Base-by-base conservation (phyloP, 2,329 filamentous ascomycete genomes). In the Colletotrichum orbiculare region DNA sequence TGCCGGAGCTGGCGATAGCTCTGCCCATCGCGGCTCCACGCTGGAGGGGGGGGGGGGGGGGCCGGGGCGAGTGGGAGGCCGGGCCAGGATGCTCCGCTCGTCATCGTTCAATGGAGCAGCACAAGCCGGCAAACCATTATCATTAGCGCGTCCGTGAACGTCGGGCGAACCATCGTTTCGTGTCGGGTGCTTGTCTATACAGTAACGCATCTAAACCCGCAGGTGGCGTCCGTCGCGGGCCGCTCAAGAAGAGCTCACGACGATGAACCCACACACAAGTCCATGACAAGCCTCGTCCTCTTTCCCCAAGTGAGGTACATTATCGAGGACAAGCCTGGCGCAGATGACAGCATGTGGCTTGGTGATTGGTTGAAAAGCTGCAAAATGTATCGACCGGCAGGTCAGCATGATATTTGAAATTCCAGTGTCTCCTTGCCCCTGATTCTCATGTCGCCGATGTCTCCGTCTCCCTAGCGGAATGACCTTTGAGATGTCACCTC, bases 211-310 rank as follows among this genome's bases (percentile, higher is more conserved):
- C 25, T 25, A 25, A 25, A 25, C 25, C 25, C 43, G 39, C 37
- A 38, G 50, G 58, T 62, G 63, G 63, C 63, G 58, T 50, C 42
- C 50, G 57, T 48, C 48, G 43, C 49, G 43, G 49, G 49, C 61
- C 49, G 57, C 50, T 65, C 41, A 49, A 17, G 39, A 42, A 54
- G 45, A 55, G 34, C 49, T 45, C 46, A 42, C 38, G 55, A 13
- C 49, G 42, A 25, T 39, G 15, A 17, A 15, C 45, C 9, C 7
- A 37, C 15, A 48, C 48, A 35, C 37, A 57, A 15, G 45, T 41
- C 12, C 37, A 17, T 35, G 47, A 13, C 46, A 15, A 43, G 15
- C 39, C 13, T 55, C 34, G 12, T 47, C 34, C 46, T 47, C 38
- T 6, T 35, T 37, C 17, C 17, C 2, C 17, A 17, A 17, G 17